These are phyloP conservation scores for Huntiella moniliformis DNA, from an alignment of 2,329 filamentous ascomycete species.

Conservation along the genomic window DNA sequence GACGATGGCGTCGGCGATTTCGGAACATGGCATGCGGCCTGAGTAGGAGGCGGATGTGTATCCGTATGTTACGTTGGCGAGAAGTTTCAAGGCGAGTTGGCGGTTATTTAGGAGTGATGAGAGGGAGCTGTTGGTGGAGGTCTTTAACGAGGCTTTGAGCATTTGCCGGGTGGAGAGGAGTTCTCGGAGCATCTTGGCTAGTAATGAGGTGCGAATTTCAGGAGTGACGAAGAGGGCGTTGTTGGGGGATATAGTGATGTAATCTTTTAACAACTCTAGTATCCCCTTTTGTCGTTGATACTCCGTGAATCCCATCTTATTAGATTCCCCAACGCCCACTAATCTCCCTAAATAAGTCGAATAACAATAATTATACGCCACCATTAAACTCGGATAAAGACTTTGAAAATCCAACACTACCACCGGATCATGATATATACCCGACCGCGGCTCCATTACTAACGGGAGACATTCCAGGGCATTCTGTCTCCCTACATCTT, in stretches of 20 bases:
- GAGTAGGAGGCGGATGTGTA: conserved; percentile 96
- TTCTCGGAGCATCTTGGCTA: conserved; percentile 92
- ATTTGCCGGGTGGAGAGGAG: conserved; percentile 92
- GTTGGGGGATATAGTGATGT: conserved; percentile 87
- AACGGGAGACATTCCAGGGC: conserved; percentile 84
- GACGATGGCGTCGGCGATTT: conserved; percentile 96
- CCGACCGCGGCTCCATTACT: conserved; percentile 94
- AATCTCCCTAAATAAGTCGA: conserved; percentile 86
- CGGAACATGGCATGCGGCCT: conserved; percentile 90
- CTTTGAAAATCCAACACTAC: conserved; percentile 92
- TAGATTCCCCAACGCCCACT: conserved; percentile 70
- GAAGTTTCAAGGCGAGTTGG: conserved; percentile 81
- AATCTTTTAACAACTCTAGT: conserved; percentile 31
- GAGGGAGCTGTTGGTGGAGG: background rate
- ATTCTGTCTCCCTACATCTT: conserved; percentile 86
- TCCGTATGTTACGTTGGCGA: conserved; percentile 97
- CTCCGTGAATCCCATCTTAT: conserved; percentile 47
- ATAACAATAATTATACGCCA: conserved; percentile 98
- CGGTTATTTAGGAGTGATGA: conserved; percentile 84
- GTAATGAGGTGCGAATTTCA: conserved; percentile 67
- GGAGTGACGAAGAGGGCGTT: conserved; percentile 89
- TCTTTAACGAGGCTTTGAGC: conserved; percentile 84
- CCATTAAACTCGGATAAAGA: conserved; percentile 94
- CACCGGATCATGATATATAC: conserved; percentile 78
- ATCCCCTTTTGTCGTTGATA: conserved; percentile 53